Evolutionary conservation across 2,329 filamentous ascomycete genomes (phyloP).

Genomic region (Sclerotinia sclerotiorum): DNA sequence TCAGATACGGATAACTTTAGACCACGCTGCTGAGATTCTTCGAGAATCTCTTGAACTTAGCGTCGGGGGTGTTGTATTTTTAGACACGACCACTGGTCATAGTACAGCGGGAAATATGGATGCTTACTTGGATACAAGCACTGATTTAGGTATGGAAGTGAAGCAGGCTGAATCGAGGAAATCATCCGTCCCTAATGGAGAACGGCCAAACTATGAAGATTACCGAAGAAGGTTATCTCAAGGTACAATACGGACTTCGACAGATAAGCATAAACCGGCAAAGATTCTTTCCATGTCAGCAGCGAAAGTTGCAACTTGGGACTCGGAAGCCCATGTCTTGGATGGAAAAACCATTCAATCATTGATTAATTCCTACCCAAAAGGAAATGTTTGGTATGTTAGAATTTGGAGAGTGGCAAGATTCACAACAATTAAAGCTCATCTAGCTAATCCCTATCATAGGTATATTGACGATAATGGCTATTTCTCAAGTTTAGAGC

Average conservation of each 20-base stretch:
- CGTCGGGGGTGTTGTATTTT: slow-evolving; percentile 37
- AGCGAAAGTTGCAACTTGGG: slow-evolving; percentile 30
- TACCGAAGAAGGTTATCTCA: slow-evolving; percentile 25
- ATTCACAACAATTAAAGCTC: background rate
- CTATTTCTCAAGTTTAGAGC: slow-evolving; percentile 38
- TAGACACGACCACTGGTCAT: slow-evolving; percentile 35
- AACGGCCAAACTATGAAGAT: background rate
- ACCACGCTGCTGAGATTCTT: slow-evolving; percentile 37
- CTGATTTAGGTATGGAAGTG: slow-evolving; percentile 27
- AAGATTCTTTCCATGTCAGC: slow-evolving; percentile 36
- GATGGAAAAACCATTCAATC: slow-evolving; percentile 35
- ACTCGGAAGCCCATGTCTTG: slow-evolving; percentile 28
- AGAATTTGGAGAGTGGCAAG: background rate
- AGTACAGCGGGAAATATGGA: slow-evolving; percentile 26
- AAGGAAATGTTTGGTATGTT: slow-evolving; percentile 38
- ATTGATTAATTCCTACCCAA: slow-evolving; percentile 36
- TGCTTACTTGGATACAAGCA: slow-evolving; percentile 24
- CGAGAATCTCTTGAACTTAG: slow-evolving; percentile 37
- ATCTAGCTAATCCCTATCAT: background rate
- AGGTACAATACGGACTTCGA: slow-evolving; percentile 27
- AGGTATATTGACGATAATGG: slow-evolving; percentile 35
- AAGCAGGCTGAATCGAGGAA: slow-evolving; percentile 19
- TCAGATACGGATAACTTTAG: slow-evolving; percentile 34
- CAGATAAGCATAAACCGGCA: slow-evolving; percentile 31
- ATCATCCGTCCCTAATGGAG: background rate